phyloP scores from a whole-genome alignment of 495 filamentous ascomycete genomes.

The Daldinia bambusicola region DNA sequence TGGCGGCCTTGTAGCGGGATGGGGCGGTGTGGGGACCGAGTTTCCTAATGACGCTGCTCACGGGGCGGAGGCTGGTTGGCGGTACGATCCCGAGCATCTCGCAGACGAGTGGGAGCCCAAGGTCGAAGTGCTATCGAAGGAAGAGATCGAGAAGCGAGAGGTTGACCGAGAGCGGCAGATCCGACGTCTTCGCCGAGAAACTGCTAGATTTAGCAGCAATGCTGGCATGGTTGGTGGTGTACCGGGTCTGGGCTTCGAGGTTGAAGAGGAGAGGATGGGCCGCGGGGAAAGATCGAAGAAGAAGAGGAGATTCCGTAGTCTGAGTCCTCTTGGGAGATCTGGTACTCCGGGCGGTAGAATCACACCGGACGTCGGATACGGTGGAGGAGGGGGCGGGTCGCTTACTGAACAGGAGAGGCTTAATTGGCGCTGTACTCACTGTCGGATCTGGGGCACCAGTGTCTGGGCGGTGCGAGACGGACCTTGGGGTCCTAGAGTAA shows the following conservation, averaged over 20 bases:
- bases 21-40: conserved; percentile 75
- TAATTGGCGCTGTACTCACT: conserved; percentile 92
- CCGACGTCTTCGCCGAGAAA: conserved; percentile 85
- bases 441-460: conserved; percentile 83
- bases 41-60: conserved; percentile 91
- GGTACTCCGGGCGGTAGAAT: conserved; percentile 75
- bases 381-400: conserved; percentile 71
- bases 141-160: conserved; percentile 98
- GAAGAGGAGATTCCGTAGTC: conserved; percentile 89
- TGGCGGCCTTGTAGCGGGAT: conserved; percentile 78
- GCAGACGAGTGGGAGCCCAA: conserved; percentile 95
- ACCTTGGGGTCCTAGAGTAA: conserved; percentile 83
- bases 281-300: conserved; percentile 91
- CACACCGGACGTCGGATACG: conserved; percentile 76
- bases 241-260: conserved; percentile 73
- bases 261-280: conserved; percentile 74
- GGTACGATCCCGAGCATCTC: conserved; percentile 89
- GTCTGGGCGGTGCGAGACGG: conserved; percentile 97
- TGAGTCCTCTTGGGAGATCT: conserved; percentile 76
- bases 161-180: conserved; percentile 94
- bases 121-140: conserved; percentile 87
- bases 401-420: conserved; percentile 82
- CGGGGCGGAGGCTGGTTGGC: conserved; percentile 85
- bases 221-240: conserved; percentile 75
- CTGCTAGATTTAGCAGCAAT: conserved; percentile 87